Evolutionary conservation across 1,284 basidiomycete genomes (phyloP).

Genomic region (Moesziomyces aphidis): DNA sequence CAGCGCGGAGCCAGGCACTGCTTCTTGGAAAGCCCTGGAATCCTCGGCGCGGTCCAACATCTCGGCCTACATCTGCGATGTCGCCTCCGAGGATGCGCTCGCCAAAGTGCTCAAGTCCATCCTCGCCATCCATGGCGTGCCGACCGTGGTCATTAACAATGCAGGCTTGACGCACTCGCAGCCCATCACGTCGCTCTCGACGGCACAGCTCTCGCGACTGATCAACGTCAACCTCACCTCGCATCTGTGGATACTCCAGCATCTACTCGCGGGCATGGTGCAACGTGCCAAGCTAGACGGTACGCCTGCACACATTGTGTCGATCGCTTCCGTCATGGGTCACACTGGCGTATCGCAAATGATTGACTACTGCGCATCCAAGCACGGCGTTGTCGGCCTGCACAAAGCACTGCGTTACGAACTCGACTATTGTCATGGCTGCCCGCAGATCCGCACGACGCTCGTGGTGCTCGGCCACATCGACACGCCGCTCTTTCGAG

Average conservation of each 20-base stretch:
- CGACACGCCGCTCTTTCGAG: slow-evolving; percentile 56
- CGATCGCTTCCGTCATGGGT: slow-evolving; percentile 78
- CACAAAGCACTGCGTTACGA: slow-evolving; percentile 65
- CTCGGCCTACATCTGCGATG: slow-evolving; percentile 53
- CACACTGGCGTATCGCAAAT: slow-evolving; percentile 81
- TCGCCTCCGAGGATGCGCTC: slow-evolving; percentile 39
- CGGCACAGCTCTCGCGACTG: slow-evolving; percentile 78
- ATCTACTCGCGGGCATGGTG: slow-evolving; percentile 92
- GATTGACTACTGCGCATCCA: slow-evolving; percentile 68
- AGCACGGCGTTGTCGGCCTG: slow-evolving; percentile 65
- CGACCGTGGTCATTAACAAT: slow-evolving; percentile 90
- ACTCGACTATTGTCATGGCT: slow-evolving; percentile 51
- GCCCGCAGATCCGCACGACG: slow-evolving; percentile 57
- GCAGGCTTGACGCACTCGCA: slow-evolving; percentile 95
- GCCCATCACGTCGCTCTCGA: slow-evolving; percentile 79
- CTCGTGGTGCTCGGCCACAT: slow-evolving; percentile 60
- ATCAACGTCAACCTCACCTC: slow-evolving; percentile 88
- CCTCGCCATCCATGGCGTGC: slow-evolving; percentile 30
- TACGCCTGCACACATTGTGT: slow-evolving; percentile 84
- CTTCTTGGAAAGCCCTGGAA: background rate
- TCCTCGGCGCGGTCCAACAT: slow-evolving; percentile 25
- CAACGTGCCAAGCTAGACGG: slow-evolving; percentile 67
- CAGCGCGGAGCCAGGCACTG: background rate
- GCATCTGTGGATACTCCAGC: slow-evolving; percentile 90
- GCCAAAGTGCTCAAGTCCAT: slow-evolving; percentile 38